Evolutionary conservation across 331 rosid species (phyloP).

Genomic region (Arachis monticola): DNA sequence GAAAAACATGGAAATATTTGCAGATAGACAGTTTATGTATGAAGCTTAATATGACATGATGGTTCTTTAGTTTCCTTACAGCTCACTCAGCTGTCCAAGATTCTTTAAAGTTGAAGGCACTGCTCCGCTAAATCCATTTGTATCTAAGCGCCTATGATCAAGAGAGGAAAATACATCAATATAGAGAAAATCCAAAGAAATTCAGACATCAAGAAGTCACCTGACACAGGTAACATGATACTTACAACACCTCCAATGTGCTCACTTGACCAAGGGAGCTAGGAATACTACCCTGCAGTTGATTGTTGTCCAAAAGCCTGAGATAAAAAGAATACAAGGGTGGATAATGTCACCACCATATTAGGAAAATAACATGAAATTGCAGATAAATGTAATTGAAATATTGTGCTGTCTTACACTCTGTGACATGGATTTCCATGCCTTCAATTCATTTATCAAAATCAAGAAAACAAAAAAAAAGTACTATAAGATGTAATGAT

Average conservation of each 20-base stretch:
- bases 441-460: background rate
- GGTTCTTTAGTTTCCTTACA: conserved; percentile 55
- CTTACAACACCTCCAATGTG: conserved; percentile 55
- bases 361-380: background rate
- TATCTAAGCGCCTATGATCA: conserved; percentile 65
- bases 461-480: background rate
- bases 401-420: background rate
- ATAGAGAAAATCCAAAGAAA: conserved; percentile 5
- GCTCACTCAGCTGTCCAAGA: conserved; percentile 48
- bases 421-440: conserved; percentile 23
- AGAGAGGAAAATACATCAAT: conserved; percentile 24
- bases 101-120: conserved; percentile 54
- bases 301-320: conserved; percentile 53
- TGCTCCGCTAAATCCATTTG: conserved; percentile 49
- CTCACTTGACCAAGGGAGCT: conserved; percentile 24
- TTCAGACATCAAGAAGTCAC: conserved; percentile 14
- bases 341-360: background rate
- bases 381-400: background rate
- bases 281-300: conserved; percentile 48
- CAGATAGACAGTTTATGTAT: background rate
- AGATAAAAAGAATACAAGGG: conserved; percentile 14
- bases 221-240: conserved; percentile 33
- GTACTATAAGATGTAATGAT: conserved; percentile 17
- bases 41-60: conserved; percentile 16
- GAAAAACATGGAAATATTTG: background rate